Conservation (phyloP, 2,329 filamentous ascomycete genomes). For the Ophiocordyceps camponoti-saundersi region DNA sequence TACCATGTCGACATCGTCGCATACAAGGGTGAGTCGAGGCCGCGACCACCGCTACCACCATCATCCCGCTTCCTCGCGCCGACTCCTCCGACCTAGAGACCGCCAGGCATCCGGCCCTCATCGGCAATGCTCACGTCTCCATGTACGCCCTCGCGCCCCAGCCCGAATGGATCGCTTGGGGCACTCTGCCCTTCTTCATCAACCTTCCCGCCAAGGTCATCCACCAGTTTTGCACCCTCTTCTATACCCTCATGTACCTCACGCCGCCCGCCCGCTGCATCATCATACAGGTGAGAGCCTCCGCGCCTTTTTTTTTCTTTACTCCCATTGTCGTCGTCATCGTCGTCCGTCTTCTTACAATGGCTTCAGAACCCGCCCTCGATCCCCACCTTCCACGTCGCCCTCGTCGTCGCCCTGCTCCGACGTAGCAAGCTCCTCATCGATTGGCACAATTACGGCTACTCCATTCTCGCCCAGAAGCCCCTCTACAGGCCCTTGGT, state of each 20-base stretch:
- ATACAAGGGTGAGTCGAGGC: conserved; percentile 47
- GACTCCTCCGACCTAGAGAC: conserved; percentile 38
- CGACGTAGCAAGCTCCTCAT: conserved; percentile 72
- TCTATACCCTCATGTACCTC: conserved; percentile 54
- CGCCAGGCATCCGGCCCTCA: conserved; percentile 60
- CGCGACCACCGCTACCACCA: too few species aligned
- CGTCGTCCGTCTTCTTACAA: background rate
- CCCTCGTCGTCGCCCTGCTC: conserved; percentile 53
- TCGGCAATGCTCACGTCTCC: conserved; percentile 48
- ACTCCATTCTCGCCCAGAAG: conserved; percentile 65
- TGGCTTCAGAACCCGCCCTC: conserved; percentile 67
- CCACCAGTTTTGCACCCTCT: conserved; percentile 61
- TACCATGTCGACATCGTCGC: conserved; percentile 72
- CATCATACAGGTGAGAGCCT: conserved; percentile 49
- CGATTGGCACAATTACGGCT: conserved; percentile 99
- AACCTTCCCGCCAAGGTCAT: conserved; percentile 72
- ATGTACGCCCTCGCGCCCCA: conserved; percentile 54
- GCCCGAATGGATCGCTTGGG: conserved; percentile 49
- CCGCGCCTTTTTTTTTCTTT: background rate
- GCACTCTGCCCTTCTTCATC: conserved; percentile 58
- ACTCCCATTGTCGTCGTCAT: background rate
- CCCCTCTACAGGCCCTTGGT: conserved; percentile 58
- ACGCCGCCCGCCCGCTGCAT: conserved; percentile 68
- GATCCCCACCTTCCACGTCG: conserved; percentile 73
- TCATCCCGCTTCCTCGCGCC: background rate